Evolutionary conservation across 139 green algal species (phyloP), one percentile per base, ranked within the genome.

Genomic region (Yamagishiella unicocca): DNA sequence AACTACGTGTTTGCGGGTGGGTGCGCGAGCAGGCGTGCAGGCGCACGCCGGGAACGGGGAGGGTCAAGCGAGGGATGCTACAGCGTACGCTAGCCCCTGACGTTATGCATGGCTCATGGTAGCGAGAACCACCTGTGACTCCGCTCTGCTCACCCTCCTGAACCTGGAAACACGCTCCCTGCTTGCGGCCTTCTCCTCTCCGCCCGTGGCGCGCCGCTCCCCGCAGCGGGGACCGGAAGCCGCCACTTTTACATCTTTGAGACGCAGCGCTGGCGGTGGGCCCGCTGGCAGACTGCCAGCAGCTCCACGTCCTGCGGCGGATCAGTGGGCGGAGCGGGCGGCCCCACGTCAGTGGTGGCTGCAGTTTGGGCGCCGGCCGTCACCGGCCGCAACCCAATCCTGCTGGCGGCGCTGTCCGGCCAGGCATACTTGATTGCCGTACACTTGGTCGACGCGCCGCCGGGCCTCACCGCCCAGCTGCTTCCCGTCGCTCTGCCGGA

Each of bases 1-100:
- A 80, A 62, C 38, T 94, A 94, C 84, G 45, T 95, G n/a, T 90
- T 95, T 38, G 91, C 80, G 33, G 89, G 91, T 93, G 84, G 19
- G 91, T 1, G 40, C 14, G 58, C 19, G 58, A 6, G 58, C 50
- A 58, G 50, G 50, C n/a, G n/a, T n/a, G n/a, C n/a, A n/a, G n/a
- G n/a, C n/a, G n/a, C n/a, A n/a, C n/a, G n/a, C n/a, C n/a, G n/a
- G n/a, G n/a, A n/a, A n/a, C n/a, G n/a, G n/a, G n/a, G n/a, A n/a
- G n/a, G n/a, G n/a, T n/a, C n/a, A n/a, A n/a, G n/a, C n/a, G n/a
- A n/a, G n/a, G n/a, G n/a, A n/a, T n/a, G n/a, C n/a, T n/a, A n/a
- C n/a, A n/a, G n/a, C n/a, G n/a, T n/a, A n/a, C n/a, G n/a, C n/a
- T n/a, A n/a, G n/a, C n/a, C n/a, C n/a, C n/a, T n/a, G n/a, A n/a